Evolutionary conservation across 768 basidiomycete species (phyloP).

Genomic region (Strobilomyces echinocephalus): DNA sequence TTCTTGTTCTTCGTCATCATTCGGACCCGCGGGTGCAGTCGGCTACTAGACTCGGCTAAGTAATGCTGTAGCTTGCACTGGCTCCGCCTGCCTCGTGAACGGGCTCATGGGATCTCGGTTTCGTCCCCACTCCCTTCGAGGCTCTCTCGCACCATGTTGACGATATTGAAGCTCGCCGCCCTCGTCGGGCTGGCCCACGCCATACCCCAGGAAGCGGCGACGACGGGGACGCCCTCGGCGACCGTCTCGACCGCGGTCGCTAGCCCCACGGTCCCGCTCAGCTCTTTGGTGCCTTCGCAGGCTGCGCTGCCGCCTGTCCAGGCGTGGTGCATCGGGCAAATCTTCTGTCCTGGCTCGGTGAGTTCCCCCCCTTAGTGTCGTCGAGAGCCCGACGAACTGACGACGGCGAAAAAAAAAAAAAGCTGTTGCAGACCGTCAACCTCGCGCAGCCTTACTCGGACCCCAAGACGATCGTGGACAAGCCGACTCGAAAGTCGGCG

Average conservation of each 20-base stretch:
- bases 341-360: conserved; percentile 78
- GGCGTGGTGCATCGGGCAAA: conserved; percentile 70
- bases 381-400: too few relatives aligned
- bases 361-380: conserved; percentile 20
- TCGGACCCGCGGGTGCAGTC: too few relatives aligned
- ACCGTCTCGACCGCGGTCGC: conserved; percentile 60
- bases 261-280: conserved; percentile 53
- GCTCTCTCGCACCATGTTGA: conserved; percentile 30
- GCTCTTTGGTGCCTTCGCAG: conserved; percentile 59
- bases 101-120: background rate
- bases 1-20: too few relatives aligned
- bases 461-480: conserved; percentile 85
- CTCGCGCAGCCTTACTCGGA: conserved; percentile 71
- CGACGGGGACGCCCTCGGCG: conserved; percentile 30
- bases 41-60: too few relatives aligned
- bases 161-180: conserved; percentile 7
- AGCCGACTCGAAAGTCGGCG: conserved; percentile 70
- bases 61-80: too few relatives aligned
- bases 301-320: conserved; percentile 61
- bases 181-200: conserved; percentile 20
- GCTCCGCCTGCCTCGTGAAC: background rate
- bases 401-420: too few relatives aligned
- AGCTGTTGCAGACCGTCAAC: conserved; percentile 85
- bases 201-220: conserved; percentile 8
- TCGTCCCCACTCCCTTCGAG: background rate